Percentiles rank a stretch among this genome's conserved stretches.
Evolutionary conservation across 2,329 filamentous ascomycete species (phyloP).

Genomic region (Verticillium alfalfae): DNA sequence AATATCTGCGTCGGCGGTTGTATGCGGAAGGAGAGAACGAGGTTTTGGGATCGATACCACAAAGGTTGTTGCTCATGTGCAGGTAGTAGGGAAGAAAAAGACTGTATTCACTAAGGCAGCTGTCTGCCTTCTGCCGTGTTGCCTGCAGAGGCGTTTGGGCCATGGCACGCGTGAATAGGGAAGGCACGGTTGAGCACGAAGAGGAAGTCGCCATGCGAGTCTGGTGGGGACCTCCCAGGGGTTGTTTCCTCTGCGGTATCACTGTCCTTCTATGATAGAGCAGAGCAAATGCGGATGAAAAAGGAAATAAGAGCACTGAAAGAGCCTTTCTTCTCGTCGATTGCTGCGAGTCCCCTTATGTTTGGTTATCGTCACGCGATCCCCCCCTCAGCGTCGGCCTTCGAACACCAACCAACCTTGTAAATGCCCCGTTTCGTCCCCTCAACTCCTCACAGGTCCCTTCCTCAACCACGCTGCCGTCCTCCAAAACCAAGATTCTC

Average conservation of each 20-base stretch:
- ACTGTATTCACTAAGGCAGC: background rate
- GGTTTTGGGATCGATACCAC: background rate
- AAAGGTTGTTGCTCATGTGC: background rate
- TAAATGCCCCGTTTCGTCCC: slow-evolving; percentile 35
- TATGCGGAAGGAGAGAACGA: background rate
- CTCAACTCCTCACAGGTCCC: slow-evolving; percentile 62
- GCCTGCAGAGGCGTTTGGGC: too few species aligned
- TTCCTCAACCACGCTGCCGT: slow-evolving; percentile 58
- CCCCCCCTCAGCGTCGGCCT: slow-evolving; percentile 4
- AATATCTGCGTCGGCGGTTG: too few species aligned
- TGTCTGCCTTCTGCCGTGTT: too few species aligned
- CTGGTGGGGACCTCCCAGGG: background rate
- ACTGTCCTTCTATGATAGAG: too few species aligned
- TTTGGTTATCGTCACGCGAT: background rate
- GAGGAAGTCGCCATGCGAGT: background rate
- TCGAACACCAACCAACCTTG: slow-evolving; percentile 34
- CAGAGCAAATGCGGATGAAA: too few species aligned
- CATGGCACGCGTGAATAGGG: background rate
- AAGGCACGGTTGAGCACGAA: background rate
- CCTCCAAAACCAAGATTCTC: slow-evolving; percentile 66
- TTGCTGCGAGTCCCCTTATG: background rate
- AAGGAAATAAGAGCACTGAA: too few species aligned
- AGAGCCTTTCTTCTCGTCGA: background rate
- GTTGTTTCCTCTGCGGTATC: background rate
- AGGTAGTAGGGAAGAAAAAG: background rate